Evolutionary conservation across 2,329 filamentous ascomycete genomes (phyloP), one percentile per base, ranked within the genome.

Genomic region (Alternaria sp.): DNA sequence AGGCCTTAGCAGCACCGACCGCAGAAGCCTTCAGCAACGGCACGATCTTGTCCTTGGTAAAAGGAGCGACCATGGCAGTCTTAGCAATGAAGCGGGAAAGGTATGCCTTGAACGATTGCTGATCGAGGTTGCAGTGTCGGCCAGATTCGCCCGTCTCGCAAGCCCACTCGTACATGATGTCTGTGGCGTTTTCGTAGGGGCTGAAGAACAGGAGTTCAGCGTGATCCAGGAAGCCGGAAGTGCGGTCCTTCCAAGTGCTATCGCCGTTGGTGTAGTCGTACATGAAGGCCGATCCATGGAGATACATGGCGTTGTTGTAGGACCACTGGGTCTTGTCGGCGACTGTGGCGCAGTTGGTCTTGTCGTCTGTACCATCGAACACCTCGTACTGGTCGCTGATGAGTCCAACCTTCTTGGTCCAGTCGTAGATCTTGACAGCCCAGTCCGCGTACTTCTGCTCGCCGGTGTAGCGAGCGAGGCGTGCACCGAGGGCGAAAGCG

Each of bases 401-500:
- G 50, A 88, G 79, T 4, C 85, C 85, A 9, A 87, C 81, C 23
- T 74, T 76, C 7, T 73, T 71, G 15, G 83, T 81, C 81, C 82
- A 89, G 66, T 87, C 85, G 87, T 90, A 92, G n/a, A 88, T 81
- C 73, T 87, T 88, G 49, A 84, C 78, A 2, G 90, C 90, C 90
- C 90, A 93, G 18, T 90, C 85, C 14, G 74, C 71, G 53, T 81
- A 81, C n/a, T 75, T 78, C 33, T 85, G 78, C 71, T 92, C 90
- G 15, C 88, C 88, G 0, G 90, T 92, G 63, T 88, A 89, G 50
- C 90, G 87, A 25, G 90, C 91, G 14, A 95, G 84, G 18, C 92
- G 89, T 1, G 93, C 92, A 5, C 90, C 89, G 12, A 97, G 85
- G 73, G 94, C 90, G 79, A 96, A 94, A 76, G 96, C 88, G n/a